Percentiles rank a stretch among this genome's conserved stretches.
These are phyloP conservation scores for Botryotinia calthae DNA, from an alignment of 2,329 filamentous ascomycete species.

Conservation along the genomic window DNA sequence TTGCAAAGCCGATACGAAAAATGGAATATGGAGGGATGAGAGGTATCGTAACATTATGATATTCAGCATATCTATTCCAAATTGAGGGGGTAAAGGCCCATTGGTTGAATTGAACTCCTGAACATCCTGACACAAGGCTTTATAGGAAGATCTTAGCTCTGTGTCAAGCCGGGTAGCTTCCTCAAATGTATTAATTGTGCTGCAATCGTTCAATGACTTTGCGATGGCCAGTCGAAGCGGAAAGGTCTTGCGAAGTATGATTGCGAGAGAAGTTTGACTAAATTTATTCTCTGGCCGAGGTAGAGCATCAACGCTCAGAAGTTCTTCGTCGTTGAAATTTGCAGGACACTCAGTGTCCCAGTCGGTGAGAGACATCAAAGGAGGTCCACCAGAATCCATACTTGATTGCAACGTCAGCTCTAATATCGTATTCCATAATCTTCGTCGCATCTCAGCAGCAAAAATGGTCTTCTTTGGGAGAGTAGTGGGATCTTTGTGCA, in stretches of 20 bases:
- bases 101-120: conserved; percentile 24
- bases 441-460: conserved; percentile 47
- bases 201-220: conserved; percentile 46
- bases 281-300: conserved; percentile 41
- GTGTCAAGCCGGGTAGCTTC: conserved; percentile 43
- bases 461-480: conserved; percentile 41
- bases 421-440: conserved; percentile 53
- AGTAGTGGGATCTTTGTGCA: conserved; percentile 49
- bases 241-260: conserved; percentile 46
- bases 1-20: conserved; percentile 43
- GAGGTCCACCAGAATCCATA: conserved; percentile 47
- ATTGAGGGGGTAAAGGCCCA: conserved; percentile 36
- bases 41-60: conserved; percentile 55
- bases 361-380: conserved; percentile 43
- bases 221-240: conserved; percentile 44
- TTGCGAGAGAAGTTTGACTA: conserved; percentile 44
- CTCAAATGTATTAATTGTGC: conserved; percentile 43
- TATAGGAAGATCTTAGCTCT: conserved; percentile 2
- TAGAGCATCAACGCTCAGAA: conserved; percentile 38
- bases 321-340: conserved; percentile 52
- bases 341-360: conserved; percentile 50
- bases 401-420: conserved; percentile 49
- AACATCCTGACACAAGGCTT: neutral
- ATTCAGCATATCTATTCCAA: conserved; percentile 48
- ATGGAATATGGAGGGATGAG: conserved; percentile 55